Evolutionary conservation across 441 rosid genomes (phyloP).

Genomic region (Dalechampia spathulata): DNA sequence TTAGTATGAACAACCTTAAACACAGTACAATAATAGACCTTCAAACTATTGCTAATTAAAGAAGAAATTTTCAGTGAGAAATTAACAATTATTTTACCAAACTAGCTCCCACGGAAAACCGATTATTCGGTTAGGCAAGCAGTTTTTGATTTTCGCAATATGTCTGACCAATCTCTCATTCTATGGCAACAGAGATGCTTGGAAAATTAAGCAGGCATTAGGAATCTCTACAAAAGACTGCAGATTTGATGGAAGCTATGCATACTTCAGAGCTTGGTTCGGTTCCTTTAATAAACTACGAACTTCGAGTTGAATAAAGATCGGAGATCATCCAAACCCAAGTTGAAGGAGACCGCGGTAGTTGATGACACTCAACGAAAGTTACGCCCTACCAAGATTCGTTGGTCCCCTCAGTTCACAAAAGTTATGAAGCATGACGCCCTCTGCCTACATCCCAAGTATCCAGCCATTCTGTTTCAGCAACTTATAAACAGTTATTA

Average conservation of each 20-base stretch:
- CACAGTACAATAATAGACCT: not conserved
- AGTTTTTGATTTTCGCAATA: not conserved
- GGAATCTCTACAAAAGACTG: not conserved
- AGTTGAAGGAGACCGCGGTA: not conserved
- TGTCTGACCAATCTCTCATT: not conserved
- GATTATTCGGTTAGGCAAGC: not conserved
- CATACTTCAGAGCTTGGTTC: not conserved
- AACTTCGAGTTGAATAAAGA: not conserved
- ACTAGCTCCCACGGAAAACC: not conserved
- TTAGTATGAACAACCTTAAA: not conserved
- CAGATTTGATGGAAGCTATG: not conserved
- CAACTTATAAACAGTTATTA: not conserved
- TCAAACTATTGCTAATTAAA: not conserved
- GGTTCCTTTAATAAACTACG: not conserved
- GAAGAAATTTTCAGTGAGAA: not conserved
- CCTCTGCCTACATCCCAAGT: not conserved
- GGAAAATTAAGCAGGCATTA: not conserved
- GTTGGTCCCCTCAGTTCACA: not conserved
- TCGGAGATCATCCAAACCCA: not conserved
- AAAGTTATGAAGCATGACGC: not conserved
- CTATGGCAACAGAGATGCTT: not conserved
- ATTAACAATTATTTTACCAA: not conserved
- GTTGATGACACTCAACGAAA: not conserved
- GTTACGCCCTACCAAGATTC: not conserved
- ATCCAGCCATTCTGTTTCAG: not conserved